phyloP scores from a whole-genome alignment of 805 yeast genomes.

The Saturnispora serradocipensis region DNA sequence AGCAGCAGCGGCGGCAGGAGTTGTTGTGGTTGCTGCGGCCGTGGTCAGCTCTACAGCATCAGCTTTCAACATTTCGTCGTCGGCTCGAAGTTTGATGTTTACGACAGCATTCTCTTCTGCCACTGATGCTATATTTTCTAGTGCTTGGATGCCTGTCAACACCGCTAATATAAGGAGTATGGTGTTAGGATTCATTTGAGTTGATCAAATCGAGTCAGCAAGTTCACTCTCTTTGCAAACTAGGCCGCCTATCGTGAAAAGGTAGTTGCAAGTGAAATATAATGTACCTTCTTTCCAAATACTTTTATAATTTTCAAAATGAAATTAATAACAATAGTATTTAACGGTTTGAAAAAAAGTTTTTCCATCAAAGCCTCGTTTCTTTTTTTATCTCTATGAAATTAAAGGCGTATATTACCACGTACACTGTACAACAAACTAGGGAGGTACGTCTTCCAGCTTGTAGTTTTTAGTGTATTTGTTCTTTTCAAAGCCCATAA shows the following conservation, averaged over 20 bases:
- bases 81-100: background rate
- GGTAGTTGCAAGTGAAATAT: background rate
- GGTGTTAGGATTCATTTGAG: background rate
- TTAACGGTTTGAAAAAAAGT: background rate
- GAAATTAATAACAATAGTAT: background rate
- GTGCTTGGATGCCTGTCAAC: background rate
- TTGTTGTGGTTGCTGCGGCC: constrained; percentile 5
- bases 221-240: background rate
- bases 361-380: background rate
- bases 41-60: background rate
- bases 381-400: background rate
- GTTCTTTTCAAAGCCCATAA: background rate
- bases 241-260: background rate
- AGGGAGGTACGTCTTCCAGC: too few relatives aligned
- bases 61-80: background rate
- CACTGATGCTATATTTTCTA: background rate
- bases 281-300: background rate
- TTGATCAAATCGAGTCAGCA: background rate
- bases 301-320: background rate
- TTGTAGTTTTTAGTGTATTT: too few relatives aligned
- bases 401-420: too few relatives aligned
- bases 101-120: background rate
- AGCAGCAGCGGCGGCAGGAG: background rate
- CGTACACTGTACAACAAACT: background rate
- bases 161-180: background rate